phyloP scores from a whole-genome alignment of 352 stramenopile genomes.

The Pythium oligandrum region DNA sequence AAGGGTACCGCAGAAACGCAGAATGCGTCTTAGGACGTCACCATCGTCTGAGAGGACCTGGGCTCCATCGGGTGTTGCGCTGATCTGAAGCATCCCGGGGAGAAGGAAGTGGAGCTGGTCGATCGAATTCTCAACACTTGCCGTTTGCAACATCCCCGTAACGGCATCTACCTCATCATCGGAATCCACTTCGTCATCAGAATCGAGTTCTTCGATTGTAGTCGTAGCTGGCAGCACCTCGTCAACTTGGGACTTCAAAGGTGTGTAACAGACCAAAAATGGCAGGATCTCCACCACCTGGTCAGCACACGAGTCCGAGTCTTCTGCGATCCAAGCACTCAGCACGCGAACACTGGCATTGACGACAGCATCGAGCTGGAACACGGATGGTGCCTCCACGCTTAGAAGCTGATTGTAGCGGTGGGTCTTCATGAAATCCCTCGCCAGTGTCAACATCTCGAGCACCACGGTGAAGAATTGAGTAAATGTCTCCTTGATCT shows the following conservation, averaged over 20 bases:
- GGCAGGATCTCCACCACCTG: slow-evolving; percentile 66
- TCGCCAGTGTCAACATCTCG: slow-evolving; percentile 57
- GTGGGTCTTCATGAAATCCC: slow-evolving; percentile 72
- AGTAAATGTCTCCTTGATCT: slow-evolving; percentile 70
- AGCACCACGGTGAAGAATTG: slow-evolving; percentile 72
- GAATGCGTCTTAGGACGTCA: slow-evolving; percentile 53
- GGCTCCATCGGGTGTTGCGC: slow-evolving; percentile 51
- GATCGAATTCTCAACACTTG: slow-evolving; percentile 34
- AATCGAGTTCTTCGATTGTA: slow-evolving; percentile 32
- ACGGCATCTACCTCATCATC: slow-evolving; percentile 63
- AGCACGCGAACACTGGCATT: slow-evolving; percentile 74
- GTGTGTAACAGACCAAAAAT: slow-evolving; percentile 78
- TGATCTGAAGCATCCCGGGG: slow-evolving; percentile 76
- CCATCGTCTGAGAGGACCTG: slow-evolving; percentile 51
- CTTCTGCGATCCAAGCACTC: slow-evolving; percentile 79
- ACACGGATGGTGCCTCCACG: slow-evolving; percentile 25
- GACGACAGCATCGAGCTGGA: slow-evolving; percentile 66
- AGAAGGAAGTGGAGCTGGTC: slow-evolving; percentile 81
- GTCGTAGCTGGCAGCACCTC: not conserved
- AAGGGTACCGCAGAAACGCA: slow-evolving; percentile 74
- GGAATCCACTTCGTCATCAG: slow-evolving; percentile 67
- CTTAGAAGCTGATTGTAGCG: slow-evolving; percentile 48
- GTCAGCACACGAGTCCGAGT: slow-evolving; percentile 66
- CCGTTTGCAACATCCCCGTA: slow-evolving; percentile 32
- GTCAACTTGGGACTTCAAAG: slow-evolving; percentile 13